Evolutionary conservation across 192 early-diverging fungal genomes (phyloP), one percentile per base, ranked within the genome.

Genomic region (Backusella morwellensis): DNA sequence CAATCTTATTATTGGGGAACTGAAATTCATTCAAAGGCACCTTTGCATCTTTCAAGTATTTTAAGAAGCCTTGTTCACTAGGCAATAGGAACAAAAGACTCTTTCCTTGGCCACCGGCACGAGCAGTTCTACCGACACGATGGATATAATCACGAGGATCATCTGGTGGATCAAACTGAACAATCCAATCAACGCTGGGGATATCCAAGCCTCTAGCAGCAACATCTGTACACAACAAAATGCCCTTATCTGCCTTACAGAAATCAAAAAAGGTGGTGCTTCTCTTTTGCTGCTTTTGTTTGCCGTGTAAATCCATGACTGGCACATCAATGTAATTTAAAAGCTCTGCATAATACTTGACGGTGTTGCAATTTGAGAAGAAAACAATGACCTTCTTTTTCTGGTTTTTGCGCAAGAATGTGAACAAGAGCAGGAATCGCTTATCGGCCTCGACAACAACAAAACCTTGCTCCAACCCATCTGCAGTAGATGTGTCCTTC

Each of bases 181-280:
- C 93, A 81, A 99, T 99, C 97, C 97, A 99, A 82, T 98, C 97
- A 11, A 99, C 98, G 6, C 94, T 90, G 35, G 98, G 98, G 68
- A 99, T 98, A 85, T 99, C 98, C 36, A 99, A 85, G 2, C 98
- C 98, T 83, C 98, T 91, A 4, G 98, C 98, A 19, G 98, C 98
- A 47, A 99, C 98, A 75, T 99, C 96, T 47, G 98, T 99, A 83
- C 96, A 97, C 68, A 98, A 88, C 68, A 99, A 85, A 75, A 97
- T 97, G 17, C 97, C 97, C 47, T 88, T 90, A 23, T 96, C 92
- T 11, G 97, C 96, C 76, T 99, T 99, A 78, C 91, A 92, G 82
- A 97, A 99, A 87, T 99, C 98, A 81, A 99, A 99, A 86, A 99
- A 99, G 34, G 97, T 99, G 66, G 93, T 95, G 44, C 97, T 99